Conservation (phyloP, 179 eudicot species). For the Gypsophila paniculata region DNA sequence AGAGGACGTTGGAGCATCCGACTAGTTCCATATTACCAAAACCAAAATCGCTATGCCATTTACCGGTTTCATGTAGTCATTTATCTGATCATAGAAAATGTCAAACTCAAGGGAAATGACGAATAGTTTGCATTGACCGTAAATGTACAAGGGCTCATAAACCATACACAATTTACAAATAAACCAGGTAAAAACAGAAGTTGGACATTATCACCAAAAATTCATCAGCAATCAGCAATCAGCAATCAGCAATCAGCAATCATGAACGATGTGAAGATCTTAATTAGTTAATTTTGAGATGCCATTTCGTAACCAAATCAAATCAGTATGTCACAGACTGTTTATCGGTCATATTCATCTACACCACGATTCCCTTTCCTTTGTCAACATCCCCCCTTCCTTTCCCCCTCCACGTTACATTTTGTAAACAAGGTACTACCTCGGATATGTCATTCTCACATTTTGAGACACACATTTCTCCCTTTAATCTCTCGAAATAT, state of each 20-base stretch:
- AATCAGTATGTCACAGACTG: too few relatives aligned
- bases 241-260: not conserved
- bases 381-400: too few relatives aligned
- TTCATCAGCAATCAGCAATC: not conserved
- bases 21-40: constrained; percentile 63
- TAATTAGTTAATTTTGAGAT: not conserved
- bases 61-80: constrained; percentile 18
- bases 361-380: too few relatives aligned
- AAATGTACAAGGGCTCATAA: not conserved
- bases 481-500: not conserved
- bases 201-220: not conserved
- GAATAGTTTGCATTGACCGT: not conserved
- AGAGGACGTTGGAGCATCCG: constrained; percentile 40
- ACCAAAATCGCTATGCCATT: constrained; percentile 32
- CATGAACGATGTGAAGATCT: not conserved
- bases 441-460: not conserved
- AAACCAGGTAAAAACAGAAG: not conserved
- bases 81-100: constrained; percentile 25
- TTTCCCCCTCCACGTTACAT: not conserved
- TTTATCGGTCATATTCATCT: too few relatives aligned
- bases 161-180: not conserved
- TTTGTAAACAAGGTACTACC: not conserved
- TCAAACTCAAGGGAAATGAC: constrained; percentile 7
- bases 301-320: not conserved
- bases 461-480: too few relatives aligned